Percentiles rank a stretch among this genome's conserved stretches.
Conservation (phyloP, 1,284 basidiomycete genomes). For the Athelia psychrophila region DNA sequence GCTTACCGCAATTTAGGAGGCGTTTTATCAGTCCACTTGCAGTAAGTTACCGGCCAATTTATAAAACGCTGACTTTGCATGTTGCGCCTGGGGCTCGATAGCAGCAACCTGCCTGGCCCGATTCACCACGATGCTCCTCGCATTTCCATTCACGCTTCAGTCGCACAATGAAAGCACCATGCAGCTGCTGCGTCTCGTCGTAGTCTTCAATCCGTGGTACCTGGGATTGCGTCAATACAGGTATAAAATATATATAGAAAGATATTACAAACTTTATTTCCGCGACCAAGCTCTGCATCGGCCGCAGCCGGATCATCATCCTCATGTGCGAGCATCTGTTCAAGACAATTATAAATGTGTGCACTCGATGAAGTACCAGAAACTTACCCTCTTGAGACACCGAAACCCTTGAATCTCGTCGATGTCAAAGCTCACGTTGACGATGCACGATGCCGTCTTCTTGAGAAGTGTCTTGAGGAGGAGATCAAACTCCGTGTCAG, state of each 20-base stretch:
- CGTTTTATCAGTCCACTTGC: no score
- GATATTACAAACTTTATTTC: background rate
- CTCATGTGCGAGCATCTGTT: background rate
- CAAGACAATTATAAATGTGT: background rate
- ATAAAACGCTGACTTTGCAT: no score
- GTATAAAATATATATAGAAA: constrained; percentile 3
- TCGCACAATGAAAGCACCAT: constrained; percentile 11
- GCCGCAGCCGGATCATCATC: background rate
- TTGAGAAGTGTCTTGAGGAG: constrained; percentile 1
- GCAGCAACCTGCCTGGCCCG: constrained; percentile 21
- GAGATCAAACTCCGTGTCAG: constrained; percentile 4
- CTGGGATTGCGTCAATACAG: constrained; percentile 1
- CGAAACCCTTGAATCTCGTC: constrained; percentile 6
- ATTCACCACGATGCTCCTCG: constrained; percentile 18
- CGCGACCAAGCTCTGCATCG: background rate
- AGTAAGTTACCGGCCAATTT: no score
- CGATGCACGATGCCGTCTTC: background rate
- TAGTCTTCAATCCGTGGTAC: constrained; percentile 6
- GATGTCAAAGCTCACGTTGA: constrained; percentile 4
- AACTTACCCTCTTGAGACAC: constrained; percentile 6
- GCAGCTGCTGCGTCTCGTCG: constrained; percentile 3
- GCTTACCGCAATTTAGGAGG: no score
- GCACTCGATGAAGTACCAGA: background rate
- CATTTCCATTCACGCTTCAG: constrained; percentile 21
- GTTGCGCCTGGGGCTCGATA: constrained; percentile 9